Conservation (phyloP, 352 stramenopile genomes). For the Pythium chondricola region DNA sequence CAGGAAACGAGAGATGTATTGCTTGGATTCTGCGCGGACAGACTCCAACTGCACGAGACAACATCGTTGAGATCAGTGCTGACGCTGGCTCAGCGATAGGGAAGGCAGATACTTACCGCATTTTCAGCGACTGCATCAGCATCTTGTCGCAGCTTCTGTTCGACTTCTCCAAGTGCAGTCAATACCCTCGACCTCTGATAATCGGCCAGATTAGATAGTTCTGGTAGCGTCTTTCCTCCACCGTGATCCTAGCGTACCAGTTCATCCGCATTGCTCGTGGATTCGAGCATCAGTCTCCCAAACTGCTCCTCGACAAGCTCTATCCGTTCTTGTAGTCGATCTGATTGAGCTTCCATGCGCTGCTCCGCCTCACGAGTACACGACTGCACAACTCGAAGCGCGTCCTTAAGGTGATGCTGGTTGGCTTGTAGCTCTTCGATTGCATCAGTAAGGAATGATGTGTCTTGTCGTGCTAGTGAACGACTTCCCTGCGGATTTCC, state of each 20-base stretch:
- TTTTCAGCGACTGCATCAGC: conserved; percentile 27
- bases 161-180: conserved; percentile 27
- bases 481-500: too few relatives aligned
- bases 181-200: conserved; percentile 34
- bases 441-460: conserved; percentile 10
- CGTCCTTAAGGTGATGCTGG: conserved; percentile 38
- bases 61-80: too few relatives aligned
- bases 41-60: conserved; percentile 13
- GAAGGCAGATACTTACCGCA: conserved; percentile 19
- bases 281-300: conserved; percentile 26
- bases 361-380: conserved; percentile 39
- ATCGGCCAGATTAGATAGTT: too few relatives aligned
- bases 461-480: conserved; percentile 5
- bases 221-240: too few relatives aligned
- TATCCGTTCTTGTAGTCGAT: conserved; percentile 27
- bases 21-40: conserved; percentile 12
- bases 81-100: too few relatives aligned
- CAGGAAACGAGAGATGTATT: conserved; percentile 14
- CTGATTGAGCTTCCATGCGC: conserved; percentile 22
- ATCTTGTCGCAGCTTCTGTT: conserved; percentile 32
- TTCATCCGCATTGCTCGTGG: conserved; percentile 30
- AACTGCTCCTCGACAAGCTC: conserved; percentile 40
- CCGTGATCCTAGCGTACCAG: too few relatives aligned
- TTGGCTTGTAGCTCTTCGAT: conserved; percentile 46
- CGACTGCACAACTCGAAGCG: conserved; percentile 36